Evolutionary conservation across 129 eudicot species (phyloP).

Genomic region (Calendula officinalis): DNA sequence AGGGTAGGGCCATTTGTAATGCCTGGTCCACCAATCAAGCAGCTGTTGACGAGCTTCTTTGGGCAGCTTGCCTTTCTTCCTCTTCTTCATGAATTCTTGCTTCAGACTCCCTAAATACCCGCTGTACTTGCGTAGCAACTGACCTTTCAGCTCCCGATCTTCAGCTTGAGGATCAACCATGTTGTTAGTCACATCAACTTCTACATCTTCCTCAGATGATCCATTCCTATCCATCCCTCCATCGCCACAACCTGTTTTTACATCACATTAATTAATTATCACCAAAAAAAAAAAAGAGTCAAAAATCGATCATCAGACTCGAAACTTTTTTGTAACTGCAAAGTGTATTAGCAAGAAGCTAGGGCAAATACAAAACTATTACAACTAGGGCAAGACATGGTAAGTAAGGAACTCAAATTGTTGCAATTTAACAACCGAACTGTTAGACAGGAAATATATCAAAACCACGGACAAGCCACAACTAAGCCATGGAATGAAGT

Average conservation of each 20-base stretch:
- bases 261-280: too few relatives aligned
- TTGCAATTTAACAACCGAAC: too few relatives aligned
- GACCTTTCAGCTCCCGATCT: slow-evolving; percentile 84
- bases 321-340: too few relatives aligned
- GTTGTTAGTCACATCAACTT: slow-evolving; percentile 41
- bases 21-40: slow-evolving; percentile 98
- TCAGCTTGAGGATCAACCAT: slow-evolving; percentile 86
- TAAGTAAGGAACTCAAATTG: too few relatives aligned
- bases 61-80: slow-evolving; percentile 95
- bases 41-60: slow-evolving; percentile 95
- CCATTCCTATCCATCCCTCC: slow-evolving; percentile 62
- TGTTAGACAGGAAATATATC: too few relatives aligned
- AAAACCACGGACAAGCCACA: too few relatives aligned
- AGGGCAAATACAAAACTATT: too few relatives aligned
- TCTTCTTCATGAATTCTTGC: slow-evolving; percentile 96
- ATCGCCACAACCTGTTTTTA: slow-evolving; percentile 51
- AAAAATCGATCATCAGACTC: too few relatives aligned
- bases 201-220: slow-evolving; percentile 79
- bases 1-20: slow-evolving; percentile 98
- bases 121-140: slow-evolving; percentile 87
- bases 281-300: too few relatives aligned
- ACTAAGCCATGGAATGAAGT: too few relatives aligned
- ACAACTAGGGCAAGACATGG: too few relatives aligned
- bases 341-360: too few relatives aligned
- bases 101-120: slow-evolving; percentile 88